Base-by-base conservation (phyloP, 2,329 filamentous ascomycete species). In the Fusarium sp. region DNA sequence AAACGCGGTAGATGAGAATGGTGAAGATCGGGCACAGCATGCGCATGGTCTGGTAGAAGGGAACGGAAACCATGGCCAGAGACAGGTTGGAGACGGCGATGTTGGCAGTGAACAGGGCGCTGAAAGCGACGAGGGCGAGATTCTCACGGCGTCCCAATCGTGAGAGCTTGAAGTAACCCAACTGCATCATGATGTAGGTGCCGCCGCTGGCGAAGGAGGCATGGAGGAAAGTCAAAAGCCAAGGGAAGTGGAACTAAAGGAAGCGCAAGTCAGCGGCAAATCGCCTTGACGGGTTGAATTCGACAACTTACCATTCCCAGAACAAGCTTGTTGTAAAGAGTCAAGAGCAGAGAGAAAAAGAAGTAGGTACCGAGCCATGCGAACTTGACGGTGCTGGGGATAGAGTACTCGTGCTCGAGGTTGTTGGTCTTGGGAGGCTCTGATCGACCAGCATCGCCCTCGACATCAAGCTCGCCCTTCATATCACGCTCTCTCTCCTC, bases 41-140 rank as follows among this genome's bases (percentile, higher is more conserved):
- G 66, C 87, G 84, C 76, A 89, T 84, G 59, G 88, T 87, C 75
- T 90, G 87, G 76, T 89, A 88, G 76, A 90, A 90, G 3, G 88
- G 85, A n/a, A 90, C 85, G 1, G 87, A 89, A 37, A 88, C 87
- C 82, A 87, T 83, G 62, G 79, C 80, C 37, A 89, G 80, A n/a
- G 87, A 89, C 24, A 88, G 81, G 76, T 89, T 89, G n/a, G 86
- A 88, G 45, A 88, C 84, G 59, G 87, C 87, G 68, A 89, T 89
- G 76, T 89, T 89, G 74, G 87, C 81, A 17, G 87, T 89, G 76
- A 88, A 89, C 9, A 89, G 81, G 40, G 84, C 80, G 35, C 87
- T 89, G 75, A 89, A 89, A 46, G 84, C 81, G 32, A 87, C 77
- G 40, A 89, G 81, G n/a, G 83, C 81, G 41, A 86, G 75, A 74